Evolutionary conservation across 2,329 filamentous ascomycete species (phyloP).

Genomic region (Furcasterigmium furcatum): DNA sequence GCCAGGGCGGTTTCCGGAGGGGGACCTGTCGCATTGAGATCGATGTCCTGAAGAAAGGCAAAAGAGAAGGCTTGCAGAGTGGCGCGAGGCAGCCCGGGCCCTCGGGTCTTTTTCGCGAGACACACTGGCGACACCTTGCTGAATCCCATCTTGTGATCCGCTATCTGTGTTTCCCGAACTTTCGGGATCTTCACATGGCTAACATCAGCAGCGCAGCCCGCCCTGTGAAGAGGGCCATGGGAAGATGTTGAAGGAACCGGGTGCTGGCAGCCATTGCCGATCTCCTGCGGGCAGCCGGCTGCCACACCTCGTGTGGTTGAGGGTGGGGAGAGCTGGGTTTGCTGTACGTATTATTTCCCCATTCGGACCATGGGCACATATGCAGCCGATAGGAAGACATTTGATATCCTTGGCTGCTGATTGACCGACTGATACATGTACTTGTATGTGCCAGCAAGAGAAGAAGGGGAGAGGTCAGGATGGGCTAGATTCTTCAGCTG

Average conservation of each 20-base stretch:
- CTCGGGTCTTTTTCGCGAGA: neutral
- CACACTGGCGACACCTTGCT: neutral
- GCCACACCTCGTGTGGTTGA: neutral
- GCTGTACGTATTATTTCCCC: neutral
- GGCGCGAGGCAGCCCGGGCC: neutral
- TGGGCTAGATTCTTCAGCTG: too few relatives aligned
- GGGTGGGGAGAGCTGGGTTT: neutral
- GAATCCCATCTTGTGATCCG: neutral
- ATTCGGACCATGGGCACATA: neutral
- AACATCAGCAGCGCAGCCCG: too few relatives aligned
- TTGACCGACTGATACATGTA: neutral
- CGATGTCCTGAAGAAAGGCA: neutral
- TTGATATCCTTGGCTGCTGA: too few relatives aligned
- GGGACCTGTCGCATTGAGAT: neutral
- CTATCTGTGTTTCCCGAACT: neutral
- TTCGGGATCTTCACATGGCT: too few relatives aligned
- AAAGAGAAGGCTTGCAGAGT: neutral
- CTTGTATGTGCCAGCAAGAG: neutral
- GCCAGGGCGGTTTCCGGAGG: neutral
- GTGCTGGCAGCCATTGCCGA: neutral
- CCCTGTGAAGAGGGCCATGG: too few relatives aligned
- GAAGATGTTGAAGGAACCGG: neutral
- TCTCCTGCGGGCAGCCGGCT: neutral
- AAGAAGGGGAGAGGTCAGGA: neutral
- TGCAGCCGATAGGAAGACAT: too few relatives aligned